Conservation (phyloP, 768 basidiomycete genomes). For the Exidia glandulosa region DNA sequence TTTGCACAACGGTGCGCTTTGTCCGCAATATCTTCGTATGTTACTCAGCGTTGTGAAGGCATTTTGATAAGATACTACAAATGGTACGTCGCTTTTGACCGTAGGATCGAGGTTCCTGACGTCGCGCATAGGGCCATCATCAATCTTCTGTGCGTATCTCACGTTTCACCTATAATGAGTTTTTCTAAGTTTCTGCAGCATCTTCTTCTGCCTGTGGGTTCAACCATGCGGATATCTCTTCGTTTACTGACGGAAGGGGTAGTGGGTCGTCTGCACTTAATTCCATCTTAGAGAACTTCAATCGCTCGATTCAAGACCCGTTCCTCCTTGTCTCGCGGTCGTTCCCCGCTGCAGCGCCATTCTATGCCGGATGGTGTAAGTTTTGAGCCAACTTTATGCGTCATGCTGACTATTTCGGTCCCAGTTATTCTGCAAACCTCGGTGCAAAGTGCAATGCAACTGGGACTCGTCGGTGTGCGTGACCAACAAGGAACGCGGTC, state of each 20-base stretch:
- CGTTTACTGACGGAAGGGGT: slow-evolving; percentile 9
- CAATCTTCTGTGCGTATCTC: background rate
- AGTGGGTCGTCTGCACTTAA: slow-evolving; percentile 18
- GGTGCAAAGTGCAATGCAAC: background rate
- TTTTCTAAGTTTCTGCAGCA: background rate
- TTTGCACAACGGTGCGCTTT: slow-evolving; percentile 20
- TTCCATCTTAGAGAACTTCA: slow-evolving; percentile 17
- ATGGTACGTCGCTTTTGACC: slow-evolving; percentile 5
- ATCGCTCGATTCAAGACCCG: background rate
- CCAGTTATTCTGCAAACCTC: slow-evolving; percentile 7
- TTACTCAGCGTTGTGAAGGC: background rate
- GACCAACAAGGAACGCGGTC: no score
- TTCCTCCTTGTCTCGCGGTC: background rate
- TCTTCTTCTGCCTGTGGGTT: slow-evolving; percentile 13
- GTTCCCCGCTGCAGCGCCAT: slow-evolving; percentile 15
- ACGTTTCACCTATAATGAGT: no score
- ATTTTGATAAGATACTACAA: slow-evolving; percentile 27
- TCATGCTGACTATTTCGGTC: no score
- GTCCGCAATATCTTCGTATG: background rate
- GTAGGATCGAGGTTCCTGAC: background rate
- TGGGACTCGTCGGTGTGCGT: background rate
- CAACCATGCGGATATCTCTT: background rate
- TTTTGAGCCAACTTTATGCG: slow-evolving; percentile 10
- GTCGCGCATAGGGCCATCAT: background rate
- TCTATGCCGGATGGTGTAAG: slow-evolving; percentile 20